These are phyloP conservation scores for Metroxylon sagu DNA, from an alignment of 176 grass and related monocot genomes.

Conservation along the genomic window DNA sequence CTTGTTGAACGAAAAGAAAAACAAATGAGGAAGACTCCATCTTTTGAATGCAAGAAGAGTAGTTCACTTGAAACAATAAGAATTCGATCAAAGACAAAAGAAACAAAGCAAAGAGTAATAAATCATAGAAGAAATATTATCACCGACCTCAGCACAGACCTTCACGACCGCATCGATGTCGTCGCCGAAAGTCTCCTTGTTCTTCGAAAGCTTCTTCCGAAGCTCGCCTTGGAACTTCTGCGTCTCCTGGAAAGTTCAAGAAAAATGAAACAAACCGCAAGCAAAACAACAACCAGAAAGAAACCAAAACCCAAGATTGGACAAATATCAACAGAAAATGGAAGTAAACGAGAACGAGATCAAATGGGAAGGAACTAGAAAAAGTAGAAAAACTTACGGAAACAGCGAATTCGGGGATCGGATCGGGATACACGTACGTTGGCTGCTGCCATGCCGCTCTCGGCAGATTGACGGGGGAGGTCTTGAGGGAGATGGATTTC, in stretches of 20 bases:
- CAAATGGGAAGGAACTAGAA: neutral
- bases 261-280: neutral
- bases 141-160: slow-evolving; percentile 3
- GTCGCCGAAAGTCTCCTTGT: slow-evolving; percentile 1
- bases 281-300: neutral
- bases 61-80: too few relatives aligned
- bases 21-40: too few relatives aligned
- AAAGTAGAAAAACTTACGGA: neutral
- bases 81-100: too few relatives aligned
- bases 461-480: neutral
- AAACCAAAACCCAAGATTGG: too few relatives aligned
- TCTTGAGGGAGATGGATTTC: neutral
- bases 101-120: too few relatives aligned
- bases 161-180: slow-evolving; percentile 5
- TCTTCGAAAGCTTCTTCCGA: slow-evolving; percentile 11
- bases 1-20: too few relatives aligned
- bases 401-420: slow-evolving; percentile 11
- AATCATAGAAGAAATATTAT: neutral
- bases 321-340: too few relatives aligned
- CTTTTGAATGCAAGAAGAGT: too few relatives aligned
- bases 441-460: slow-evolving; percentile 3
- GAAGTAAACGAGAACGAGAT: neutral
- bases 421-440: slow-evolving; percentile 9
- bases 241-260: slow-evolving; percentile 9
- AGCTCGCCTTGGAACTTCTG: slow-evolving; percentile 11